A percentile compares a stretch with the other conserved stretches of the same genome.
Evolutionary conservation across 192 early-diverging fungal genomes (phyloP).

Genomic region (Rhizoclosmatium globosum): DNA sequence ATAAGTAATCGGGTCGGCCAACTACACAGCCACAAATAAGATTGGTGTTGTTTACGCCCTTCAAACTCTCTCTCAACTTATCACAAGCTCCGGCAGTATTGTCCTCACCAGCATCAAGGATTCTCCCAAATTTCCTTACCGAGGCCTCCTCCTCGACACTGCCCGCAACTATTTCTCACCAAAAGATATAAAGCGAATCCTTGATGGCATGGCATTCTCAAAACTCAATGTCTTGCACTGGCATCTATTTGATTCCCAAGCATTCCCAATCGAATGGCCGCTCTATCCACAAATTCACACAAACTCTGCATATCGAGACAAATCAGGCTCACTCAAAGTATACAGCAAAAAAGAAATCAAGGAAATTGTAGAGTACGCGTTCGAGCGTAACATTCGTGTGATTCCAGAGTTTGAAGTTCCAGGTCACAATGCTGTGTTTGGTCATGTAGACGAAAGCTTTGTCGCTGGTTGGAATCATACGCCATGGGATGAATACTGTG

Average conservation of each 20-base stretch:
- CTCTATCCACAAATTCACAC: background rate
- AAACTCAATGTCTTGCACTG: conserved; percentile 46
- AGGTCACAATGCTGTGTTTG: background rate
- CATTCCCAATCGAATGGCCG: background rate
- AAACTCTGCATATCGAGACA: background rate
- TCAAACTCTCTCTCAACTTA: conserved; percentile 76
- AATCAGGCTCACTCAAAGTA: background rate
- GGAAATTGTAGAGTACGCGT: conserved; percentile 75
- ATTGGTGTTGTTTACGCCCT: conserved; percentile 77
- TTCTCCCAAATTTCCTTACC: conserved; percentile 28
- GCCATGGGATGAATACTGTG: conserved; percentile 3
- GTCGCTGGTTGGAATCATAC: background rate
- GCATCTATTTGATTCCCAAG: conserved; percentile 48
- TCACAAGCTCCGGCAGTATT: conserved; percentile 26
- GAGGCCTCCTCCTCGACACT: conserved; percentile 50
- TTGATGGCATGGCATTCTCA: conserved; percentile 25
- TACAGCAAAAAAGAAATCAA: conserved; percentile 78
- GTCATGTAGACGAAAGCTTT: background rate
- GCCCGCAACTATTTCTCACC: conserved; percentile 46
- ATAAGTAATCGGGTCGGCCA: background rate
- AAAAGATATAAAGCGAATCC: background rate
- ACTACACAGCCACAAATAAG: conserved; percentile 55
- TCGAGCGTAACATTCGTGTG: conserved; percentile 79
- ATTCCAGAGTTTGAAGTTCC: conserved; percentile 84
- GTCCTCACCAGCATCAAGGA: background rate